Evolutionary conservation across 805 yeast genomes (phyloP).

Genomic region (Danielozyma ontarioensis): DNA sequence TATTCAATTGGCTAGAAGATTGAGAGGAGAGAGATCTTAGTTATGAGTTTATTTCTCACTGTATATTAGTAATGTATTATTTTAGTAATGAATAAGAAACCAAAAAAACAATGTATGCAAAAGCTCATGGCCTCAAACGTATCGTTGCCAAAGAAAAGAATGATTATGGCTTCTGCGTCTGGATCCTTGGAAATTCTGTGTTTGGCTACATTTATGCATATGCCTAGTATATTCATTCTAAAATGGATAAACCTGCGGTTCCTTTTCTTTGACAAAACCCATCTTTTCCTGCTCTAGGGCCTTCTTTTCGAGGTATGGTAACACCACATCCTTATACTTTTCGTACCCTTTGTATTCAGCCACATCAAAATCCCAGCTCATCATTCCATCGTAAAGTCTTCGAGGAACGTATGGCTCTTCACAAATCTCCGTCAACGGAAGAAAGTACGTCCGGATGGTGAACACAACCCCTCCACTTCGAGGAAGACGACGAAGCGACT

Average conservation of each 20-base stretch:
- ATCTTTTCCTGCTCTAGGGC: conserved; percentile 44
- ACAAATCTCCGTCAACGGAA: conserved; percentile 48
- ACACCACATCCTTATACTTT: conserved; percentile 46
- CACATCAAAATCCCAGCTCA: conserved; percentile 58
- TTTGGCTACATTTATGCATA: too few species aligned
- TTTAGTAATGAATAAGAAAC: background rate
- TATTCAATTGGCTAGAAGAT: conserved; percentile 95
- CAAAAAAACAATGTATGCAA: background rate
- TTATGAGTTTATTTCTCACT: background rate
- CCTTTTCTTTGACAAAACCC: conserved; percentile 38
- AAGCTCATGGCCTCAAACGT: too few species aligned
- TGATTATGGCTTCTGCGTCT: too few species aligned
- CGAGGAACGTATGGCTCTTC: conserved; percentile 60
- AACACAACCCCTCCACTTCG: conserved; percentile 52
- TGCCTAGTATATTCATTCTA: conserved; percentile 11
- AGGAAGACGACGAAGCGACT: conserved; percentile 57
- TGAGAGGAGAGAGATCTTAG: conserved; percentile 93
- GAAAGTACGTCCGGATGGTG: conserved; percentile 60
- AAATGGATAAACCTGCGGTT: conserved; percentile 39
- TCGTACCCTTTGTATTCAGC: conserved; percentile 55
- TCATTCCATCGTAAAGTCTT: conserved; percentile 53
- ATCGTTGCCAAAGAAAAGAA: too few species aligned
- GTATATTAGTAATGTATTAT: background rate
- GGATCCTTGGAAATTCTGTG: too few species aligned
- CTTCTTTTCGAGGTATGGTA: conserved; percentile 49